Evolutionary conservation across 2,329 filamentous ascomycete species (phyloP).

Genomic region (Diaporthe sp.): DNA sequence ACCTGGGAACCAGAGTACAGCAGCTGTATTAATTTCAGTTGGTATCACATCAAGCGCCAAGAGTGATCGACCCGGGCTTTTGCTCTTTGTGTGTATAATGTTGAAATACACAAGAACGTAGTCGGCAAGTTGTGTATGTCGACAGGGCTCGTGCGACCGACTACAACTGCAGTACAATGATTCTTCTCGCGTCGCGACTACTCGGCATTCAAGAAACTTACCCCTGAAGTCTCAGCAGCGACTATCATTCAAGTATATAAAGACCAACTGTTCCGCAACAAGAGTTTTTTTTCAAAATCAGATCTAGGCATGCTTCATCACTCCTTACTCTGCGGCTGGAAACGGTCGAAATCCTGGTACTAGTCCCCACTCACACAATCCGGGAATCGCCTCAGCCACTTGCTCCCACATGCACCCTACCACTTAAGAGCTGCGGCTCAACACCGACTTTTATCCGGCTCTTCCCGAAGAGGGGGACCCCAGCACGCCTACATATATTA

Average conservation of each 20-base stretch:
- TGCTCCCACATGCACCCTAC: not conserved
- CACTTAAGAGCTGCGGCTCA: constrained; percentile 17
- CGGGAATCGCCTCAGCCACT: constrained; percentile 30
- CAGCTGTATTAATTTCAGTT: not conserved
- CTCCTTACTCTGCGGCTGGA: not conserved
- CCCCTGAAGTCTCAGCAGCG: not conserved
- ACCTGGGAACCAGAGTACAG: not conserved
- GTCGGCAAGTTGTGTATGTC: not conserved
- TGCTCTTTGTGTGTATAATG: not conserved
- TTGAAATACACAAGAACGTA: not conserved
- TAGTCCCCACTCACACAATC: not conserved
- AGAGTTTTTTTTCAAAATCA: not conserved
- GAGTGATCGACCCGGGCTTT: not conserved
- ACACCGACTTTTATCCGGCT: constrained; percentile 30
- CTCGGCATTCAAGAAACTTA: not conserved
- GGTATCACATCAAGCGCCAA: not conserved
- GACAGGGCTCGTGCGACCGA: not conserved
- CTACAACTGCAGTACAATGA: not conserved
- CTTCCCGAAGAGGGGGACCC: not conserved
- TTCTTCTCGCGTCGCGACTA: not conserved
- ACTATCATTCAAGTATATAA: not conserved
- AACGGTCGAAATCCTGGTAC: not conserved
- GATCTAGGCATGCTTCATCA: constrained; percentile 24
- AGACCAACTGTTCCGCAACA: not conserved
- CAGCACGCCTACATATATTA: not conserved